Evolutionary conservation across 495 filamentous ascomycete genomes (phyloP).

Genomic region (Penicillium ochrochloron): DNA sequence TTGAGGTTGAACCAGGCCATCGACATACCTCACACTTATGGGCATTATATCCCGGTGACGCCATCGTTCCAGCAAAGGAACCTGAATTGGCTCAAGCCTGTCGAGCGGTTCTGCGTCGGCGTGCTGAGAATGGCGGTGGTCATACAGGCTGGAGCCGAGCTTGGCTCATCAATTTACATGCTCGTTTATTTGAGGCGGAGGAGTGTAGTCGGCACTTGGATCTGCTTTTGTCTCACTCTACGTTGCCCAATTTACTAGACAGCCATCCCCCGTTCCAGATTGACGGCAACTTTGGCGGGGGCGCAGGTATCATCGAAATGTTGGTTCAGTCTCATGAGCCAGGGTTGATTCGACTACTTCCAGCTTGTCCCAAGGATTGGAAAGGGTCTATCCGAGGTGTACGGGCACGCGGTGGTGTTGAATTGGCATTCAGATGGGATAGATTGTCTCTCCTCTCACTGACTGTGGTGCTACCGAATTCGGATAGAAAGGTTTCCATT

Average conservation of each 20-base stretch:
- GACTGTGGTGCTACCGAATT: not conserved
- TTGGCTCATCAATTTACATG: conserved; percentile 51
- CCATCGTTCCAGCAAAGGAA: conserved; percentile 29
- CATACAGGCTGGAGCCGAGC: conserved; percentile 56
- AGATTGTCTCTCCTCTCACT: conserved; percentile 14
- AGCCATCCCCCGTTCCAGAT: conserved; percentile 55
- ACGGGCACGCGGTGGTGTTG: conserved; percentile 47
- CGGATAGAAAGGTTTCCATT: conserved; percentile 17
- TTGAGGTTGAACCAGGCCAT: conserved; percentile 52
- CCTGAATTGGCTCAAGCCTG: conserved; percentile 41
- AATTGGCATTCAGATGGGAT: conserved; percentile 44
- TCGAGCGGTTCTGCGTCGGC: conserved; percentile 41
- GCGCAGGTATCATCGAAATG: conserved; percentile 54
- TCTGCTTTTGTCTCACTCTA: conserved; percentile 42
- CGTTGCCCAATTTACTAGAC: conserved; percentile 47
- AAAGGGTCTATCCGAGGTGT: conserved; percentile 44
- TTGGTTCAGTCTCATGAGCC: conserved; percentile 55
- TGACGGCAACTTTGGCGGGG: conserved; percentile 58
- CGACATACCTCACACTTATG: conserved; percentile 55
- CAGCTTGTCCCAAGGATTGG: conserved; percentile 47
- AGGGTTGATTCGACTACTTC: conserved; percentile 46
- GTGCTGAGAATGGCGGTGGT: conserved; percentile 47
- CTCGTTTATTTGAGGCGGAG: conserved; percentile 34
- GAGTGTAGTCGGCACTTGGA: conserved; percentile 44
- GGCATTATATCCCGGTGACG: conserved; percentile 42